phyloP scores from a whole-genome alignment of 371 early-diverging fungal species.

The Haplosporangium sp. region DNA sequence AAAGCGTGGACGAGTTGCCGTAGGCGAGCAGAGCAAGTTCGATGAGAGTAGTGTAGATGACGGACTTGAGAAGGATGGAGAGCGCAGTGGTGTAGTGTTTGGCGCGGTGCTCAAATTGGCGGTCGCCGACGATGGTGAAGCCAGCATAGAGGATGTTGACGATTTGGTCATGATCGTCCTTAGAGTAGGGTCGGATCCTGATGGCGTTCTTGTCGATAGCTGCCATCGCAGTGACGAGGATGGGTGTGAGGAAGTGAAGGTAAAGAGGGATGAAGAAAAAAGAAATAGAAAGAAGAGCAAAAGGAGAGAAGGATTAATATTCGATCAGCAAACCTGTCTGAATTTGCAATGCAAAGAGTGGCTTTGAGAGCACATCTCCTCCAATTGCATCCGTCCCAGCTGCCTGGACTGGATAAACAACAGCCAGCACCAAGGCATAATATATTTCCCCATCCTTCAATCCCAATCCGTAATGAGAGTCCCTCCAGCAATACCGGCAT shows the following conservation, averaged over 20 bases:
- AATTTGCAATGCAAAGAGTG: too few species aligned
- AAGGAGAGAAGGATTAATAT: neutral
- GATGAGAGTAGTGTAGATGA: conserved; percentile 16
- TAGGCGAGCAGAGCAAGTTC: conserved; percentile 21
- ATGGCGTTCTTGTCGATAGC: conserved; percentile 23
- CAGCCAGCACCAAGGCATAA: neutral
- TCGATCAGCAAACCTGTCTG: too few species aligned
- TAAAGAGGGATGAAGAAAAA: neutral
- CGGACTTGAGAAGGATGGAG: conserved; percentile 21
- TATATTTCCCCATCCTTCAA: neutral
- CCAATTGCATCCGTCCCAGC: neutral
- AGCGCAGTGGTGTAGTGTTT: conserved; percentile 4
- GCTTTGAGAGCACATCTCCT: too few species aligned
- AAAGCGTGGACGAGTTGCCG: conserved; percentile 2
- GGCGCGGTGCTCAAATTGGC: conserved; percentile 8
- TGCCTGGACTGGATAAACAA: neutral
- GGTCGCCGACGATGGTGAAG: conserved; percentile 11
- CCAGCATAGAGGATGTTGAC: conserved; percentile 20
- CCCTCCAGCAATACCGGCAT: conserved; percentile 45
- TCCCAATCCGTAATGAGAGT: conserved; percentile 11
- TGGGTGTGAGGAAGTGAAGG: neutral
- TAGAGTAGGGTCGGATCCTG: conserved; percentile 34
- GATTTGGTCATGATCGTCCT: conserved; percentile 39
- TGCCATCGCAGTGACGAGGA: neutral
- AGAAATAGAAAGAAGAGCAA: neutral